phyloP scores from a whole-genome alignment of 306 rosid species.

The barrel medic (Medicago truncatula) region DNA sequence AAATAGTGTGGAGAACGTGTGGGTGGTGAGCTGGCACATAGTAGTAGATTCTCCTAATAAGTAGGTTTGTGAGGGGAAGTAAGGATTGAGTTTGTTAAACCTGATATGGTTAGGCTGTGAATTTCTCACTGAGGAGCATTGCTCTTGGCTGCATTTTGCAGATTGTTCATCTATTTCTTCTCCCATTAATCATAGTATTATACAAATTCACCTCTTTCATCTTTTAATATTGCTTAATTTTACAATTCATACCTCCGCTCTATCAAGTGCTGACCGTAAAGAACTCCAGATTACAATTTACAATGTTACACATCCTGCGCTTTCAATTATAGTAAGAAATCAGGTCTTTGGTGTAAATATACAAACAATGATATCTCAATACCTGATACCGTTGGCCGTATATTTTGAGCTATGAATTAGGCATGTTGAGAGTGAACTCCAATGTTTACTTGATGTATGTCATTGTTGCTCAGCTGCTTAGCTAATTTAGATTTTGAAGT shows the following conservation, averaged over 20 bases:
- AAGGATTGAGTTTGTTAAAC: not conserved
- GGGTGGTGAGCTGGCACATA: not conserved
- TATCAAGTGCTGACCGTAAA: not conserved
- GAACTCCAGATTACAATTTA: conserved; percentile 26
- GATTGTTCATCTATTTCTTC: no score
- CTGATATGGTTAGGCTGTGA: not conserved
- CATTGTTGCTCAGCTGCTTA: conserved; percentile 23
- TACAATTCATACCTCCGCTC: no score
- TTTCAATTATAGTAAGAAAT: not conserved
- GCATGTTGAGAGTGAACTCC: conserved; percentile 32
- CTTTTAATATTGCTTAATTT: no score
- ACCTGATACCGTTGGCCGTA: conserved; percentile 1
- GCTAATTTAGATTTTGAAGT: conserved; percentile 23
- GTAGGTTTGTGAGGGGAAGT: not conserved
- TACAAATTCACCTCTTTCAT: no score
- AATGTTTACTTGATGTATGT: conserved; percentile 29
- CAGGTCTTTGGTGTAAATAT: conserved; percentile 18
- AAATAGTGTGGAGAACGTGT: not conserved
- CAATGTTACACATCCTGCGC: conserved; percentile 19
- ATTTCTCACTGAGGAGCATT: no score
- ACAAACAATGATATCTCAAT: not conserved
- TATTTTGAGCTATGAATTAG: conserved; percentile 22
- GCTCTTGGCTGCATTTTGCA: no score
- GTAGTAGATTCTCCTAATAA: no score
- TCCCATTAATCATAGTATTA: no score